Percentiles rank a stretch among this genome's conserved stretches.
Evolutionary conservation across 2,329 filamentous ascomycete genomes (phyloP).

Genomic region (Alternaria incomplexa): DNA sequence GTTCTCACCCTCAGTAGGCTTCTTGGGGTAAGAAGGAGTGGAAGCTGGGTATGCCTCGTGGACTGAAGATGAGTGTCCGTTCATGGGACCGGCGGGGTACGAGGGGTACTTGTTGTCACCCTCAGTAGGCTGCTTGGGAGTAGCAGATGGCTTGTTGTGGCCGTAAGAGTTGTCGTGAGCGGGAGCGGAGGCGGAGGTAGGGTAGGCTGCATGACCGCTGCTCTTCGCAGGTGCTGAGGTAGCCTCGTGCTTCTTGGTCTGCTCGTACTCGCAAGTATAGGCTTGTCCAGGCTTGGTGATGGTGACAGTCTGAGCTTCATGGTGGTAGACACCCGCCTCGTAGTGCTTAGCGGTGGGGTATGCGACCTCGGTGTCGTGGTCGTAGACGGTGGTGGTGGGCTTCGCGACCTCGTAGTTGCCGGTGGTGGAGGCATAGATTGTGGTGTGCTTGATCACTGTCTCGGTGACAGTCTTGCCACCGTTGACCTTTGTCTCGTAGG

Average conservation of each 20-base stretch:
- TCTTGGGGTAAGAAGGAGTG: background rate
- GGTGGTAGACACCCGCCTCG: conserved; percentile 35
- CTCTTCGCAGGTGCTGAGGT: conserved; percentile 10
- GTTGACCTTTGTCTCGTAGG: conserved; percentile 26
- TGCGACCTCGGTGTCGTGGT: conserved; percentile 31
- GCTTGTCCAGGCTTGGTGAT: conserved; percentile 37
- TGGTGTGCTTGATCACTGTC: conserved; percentile 32
- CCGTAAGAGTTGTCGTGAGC: conserved; percentile 10
- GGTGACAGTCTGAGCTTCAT: conserved; percentile 38
- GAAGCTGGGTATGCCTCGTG: background rate
- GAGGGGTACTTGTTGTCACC: conserved; percentile 9
- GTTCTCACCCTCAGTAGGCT: background rate
- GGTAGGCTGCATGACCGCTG: conserved; percentile 4
- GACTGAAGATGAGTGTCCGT: background rate
- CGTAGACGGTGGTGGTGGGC: conserved; percentile 41
- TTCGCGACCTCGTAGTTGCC: conserved; percentile 41
- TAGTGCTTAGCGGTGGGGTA: conserved; percentile 34
- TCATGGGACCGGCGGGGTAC: background rate
- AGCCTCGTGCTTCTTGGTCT: conserved; percentile 24
- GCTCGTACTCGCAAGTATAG: conserved; percentile 39
- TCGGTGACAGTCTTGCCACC: conserved; percentile 24
- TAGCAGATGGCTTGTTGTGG: conserved; percentile 10
- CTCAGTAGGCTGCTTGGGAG: conserved; percentile 11
- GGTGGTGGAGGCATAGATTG: conserved; percentile 28
- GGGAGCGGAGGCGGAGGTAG: conserved; percentile 14